Conservation (phyloP, 2,329 filamentous ascomycete species). For the Diplocarpon rosae region DNA sequence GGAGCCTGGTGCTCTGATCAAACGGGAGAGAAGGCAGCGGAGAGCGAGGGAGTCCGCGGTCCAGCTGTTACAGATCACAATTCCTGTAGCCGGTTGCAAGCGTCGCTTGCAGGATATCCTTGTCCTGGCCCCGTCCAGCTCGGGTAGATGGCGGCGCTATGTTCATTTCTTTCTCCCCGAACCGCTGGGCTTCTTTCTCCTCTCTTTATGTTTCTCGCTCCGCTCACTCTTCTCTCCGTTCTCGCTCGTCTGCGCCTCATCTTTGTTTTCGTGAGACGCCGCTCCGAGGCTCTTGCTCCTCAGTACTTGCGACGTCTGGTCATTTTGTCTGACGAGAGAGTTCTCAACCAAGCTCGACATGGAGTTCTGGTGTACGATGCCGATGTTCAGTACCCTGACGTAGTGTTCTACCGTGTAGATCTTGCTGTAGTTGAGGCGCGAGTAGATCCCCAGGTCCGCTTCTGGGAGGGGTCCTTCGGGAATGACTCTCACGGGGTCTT, state of each 20-base stretch:
- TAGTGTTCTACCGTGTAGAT: slow-evolving; percentile 25
- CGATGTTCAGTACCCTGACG: slow-evolving; percentile 20
- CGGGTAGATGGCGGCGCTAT: background rate
- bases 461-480: slow-evolving; percentile 7
- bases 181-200: too few relatives aligned
- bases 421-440: slow-evolving; percentile 22
- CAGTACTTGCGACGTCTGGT: background rate
- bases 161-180: too few relatives aligned
- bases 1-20: too few relatives aligned
- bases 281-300: background rate
- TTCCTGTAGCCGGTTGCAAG: too few relatives aligned
- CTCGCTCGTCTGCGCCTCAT: too few relatives aligned
- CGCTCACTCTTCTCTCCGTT: background rate
- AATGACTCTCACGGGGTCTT: slow-evolving; percentile 15
- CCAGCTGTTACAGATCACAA: too few relatives aligned
- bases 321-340: background rate
- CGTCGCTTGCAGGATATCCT: too few relatives aligned
- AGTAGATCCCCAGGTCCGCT: slow-evolving; percentile 8
- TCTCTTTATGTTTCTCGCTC: too few relatives aligned
- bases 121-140: too few relatives aligned
- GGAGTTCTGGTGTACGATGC: slow-evolving; percentile 5
- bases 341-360: slow-evolving; percentile 1
- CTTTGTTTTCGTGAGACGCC: too few relatives aligned
- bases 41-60: too few relatives aligned
- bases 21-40: too few relatives aligned